These are phyloP conservation scores for Coccomyxa sp. DNA, from an alignment of 139 green algal species.

Conservation along the genomic window DNA sequence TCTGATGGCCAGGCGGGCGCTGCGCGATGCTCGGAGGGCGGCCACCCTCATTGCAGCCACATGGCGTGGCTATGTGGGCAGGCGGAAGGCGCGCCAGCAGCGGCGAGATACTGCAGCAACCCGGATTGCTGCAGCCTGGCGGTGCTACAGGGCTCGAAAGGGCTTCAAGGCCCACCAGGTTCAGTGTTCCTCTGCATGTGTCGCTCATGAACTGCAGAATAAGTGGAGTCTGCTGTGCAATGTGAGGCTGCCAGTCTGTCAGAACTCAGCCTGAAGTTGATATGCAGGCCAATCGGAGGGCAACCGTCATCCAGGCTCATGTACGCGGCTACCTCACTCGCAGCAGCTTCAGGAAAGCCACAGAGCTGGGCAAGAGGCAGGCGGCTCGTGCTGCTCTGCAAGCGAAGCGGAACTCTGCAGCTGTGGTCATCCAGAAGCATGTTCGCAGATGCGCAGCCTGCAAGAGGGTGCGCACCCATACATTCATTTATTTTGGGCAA, in stretches of 20 bases:
- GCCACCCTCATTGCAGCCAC: conserved; percentile 38
- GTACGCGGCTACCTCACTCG: conserved; percentile 34
- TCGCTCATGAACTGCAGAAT: background rate
- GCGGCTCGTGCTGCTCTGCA: conserved; percentile 19
- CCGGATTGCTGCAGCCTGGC: conserved; percentile 40
- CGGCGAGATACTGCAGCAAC: conserved; percentile 35
- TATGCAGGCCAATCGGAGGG: conserved; percentile 1
- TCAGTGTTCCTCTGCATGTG: background rate
- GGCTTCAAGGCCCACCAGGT: conserved; percentile 17
- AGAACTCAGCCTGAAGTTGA: too few relatives aligned
- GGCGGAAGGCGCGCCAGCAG: conserved; percentile 4
- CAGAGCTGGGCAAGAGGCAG: conserved; percentile 31
- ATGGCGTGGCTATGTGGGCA: conserved; percentile 18
- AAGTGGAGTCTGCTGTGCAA: too few relatives aligned
- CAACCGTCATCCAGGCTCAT: conserved; percentile 37
- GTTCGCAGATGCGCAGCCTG: conserved; percentile 21
- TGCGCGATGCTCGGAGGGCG: conserved; percentile 6
- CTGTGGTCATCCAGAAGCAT: conserved; percentile 36
- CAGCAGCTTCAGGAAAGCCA: conserved; percentile 34
- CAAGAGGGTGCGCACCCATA: conserved; percentile 9
- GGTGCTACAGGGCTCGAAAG: conserved; percentile 17
- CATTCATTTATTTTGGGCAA: background rate
- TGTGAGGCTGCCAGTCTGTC: too few relatives aligned
- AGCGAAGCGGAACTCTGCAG: conserved; percentile 12
- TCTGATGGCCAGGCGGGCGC: conserved; percentile 14